Evolutionary conservation across 805 yeast species (phyloP).

Genomic region (Naumovozyma dairenensis): DNA sequence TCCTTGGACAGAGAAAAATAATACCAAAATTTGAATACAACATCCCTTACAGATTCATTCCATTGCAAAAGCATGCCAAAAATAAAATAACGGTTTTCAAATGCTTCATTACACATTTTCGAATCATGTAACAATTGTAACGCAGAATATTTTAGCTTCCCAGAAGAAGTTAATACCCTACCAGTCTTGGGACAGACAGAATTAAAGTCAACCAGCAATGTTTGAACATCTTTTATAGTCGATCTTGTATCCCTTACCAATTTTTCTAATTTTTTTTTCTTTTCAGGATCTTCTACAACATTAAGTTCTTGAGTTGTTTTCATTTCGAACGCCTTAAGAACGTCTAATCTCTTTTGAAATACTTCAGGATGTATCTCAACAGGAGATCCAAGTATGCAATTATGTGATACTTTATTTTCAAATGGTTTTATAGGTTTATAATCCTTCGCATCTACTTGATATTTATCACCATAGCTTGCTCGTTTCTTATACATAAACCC

Average conservation of each 20-base stretch:
- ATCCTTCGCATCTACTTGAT: constrained; percentile 32
- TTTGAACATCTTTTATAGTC: constrained; percentile 12
- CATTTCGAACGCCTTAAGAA: constrained; percentile 33
- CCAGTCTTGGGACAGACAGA: constrained; percentile 4
- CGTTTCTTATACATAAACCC: constrained; percentile 60
- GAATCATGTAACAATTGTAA: constrained; percentile 16
- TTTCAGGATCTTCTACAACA: constrained; percentile 12
- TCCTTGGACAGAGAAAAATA: constrained; percentile 38
- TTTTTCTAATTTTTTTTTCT: constrained; percentile 9
- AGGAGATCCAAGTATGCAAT: constrained; percentile 38
- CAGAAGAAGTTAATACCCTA: not conserved
- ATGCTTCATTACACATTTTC: not conserved
- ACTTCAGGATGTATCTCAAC: constrained; percentile 14
- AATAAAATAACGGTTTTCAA: constrained; percentile 55
- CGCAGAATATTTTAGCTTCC: not conserved
- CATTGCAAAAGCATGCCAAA: constrained; percentile 70
- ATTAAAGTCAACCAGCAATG: constrained; percentile 16
- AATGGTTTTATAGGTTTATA: constrained; percentile 35
- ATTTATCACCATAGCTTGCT: constrained; percentile 39
- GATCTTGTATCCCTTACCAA: constrained; percentile 8
- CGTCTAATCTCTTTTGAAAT: constrained; percentile 15
- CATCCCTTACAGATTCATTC: constrained; percentile 61
- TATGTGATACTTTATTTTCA: constrained; percentile 48
- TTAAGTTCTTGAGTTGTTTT: constrained; percentile 34
- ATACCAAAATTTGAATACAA: constrained; percentile 49